phyloP scores from a whole-genome alignment of 805 yeast species.

The Vanderwaltozyma tropicalis region DNA sequence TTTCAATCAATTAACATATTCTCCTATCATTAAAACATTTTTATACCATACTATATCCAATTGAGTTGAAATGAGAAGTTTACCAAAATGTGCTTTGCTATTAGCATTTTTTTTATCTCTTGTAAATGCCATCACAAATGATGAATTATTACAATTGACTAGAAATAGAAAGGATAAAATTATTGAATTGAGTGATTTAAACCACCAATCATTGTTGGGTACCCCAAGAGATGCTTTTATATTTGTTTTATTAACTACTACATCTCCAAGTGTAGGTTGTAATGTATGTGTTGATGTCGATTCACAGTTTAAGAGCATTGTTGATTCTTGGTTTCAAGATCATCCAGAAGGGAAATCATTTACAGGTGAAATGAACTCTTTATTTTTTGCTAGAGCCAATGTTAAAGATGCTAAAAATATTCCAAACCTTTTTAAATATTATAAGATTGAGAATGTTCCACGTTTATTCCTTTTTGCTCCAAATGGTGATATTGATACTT shows the following conservation, averaged over 20 bases:
- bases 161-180: conserved; percentile 28
- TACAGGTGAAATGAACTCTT: conserved; percentile 12
- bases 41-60: too few species aligned
- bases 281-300: conserved; percentile 56
- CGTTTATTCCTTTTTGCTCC: conserved; percentile 56
- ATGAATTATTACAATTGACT: conserved; percentile 19
- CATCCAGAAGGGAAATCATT: conserved; percentile 40
- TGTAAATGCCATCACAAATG: conserved; percentile 3
- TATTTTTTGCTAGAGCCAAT: conserved; percentile 71
- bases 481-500: conserved; percentile 31
- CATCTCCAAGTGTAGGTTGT: conserved; percentile 66
- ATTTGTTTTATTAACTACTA: conserved; percentile 65
- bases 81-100: not conserved
- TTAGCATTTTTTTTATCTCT: not conserved
- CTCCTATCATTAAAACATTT: too few species aligned
- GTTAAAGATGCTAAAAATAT: conserved; percentile 45
- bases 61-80: not conserved
- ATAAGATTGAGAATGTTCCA: conserved; percentile 65
- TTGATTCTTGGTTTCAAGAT: conserved; percentile 50
- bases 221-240: conserved; percentile 63
- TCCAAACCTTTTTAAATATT: conserved; percentile 33
- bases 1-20: too few species aligned
- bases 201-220: conserved; percentile 43
- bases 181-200: conserved; percentile 47
- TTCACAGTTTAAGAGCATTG: conserved; percentile 54